Conservation (phyloP, 1,284 basidiomycete genomes). For the Pseudozyma sp. region DNA sequence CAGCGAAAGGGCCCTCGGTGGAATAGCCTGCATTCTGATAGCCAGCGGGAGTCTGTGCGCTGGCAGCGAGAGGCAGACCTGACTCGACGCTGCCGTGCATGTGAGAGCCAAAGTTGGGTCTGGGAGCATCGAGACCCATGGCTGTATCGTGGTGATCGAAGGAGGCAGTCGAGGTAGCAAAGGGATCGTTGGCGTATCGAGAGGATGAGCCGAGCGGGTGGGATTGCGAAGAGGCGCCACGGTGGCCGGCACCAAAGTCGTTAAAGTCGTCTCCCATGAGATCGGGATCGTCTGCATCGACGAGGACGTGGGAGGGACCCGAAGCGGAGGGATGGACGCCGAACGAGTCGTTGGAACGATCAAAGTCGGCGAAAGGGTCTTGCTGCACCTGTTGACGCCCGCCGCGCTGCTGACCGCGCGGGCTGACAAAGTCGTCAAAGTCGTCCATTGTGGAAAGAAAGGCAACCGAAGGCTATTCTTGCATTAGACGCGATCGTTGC, state of each 20-base stretch:
- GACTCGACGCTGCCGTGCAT: conserved; percentile 47
- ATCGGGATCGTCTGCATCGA: conserved; percentile 63
- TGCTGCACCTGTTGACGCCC: conserved; percentile 9
- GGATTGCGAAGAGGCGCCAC: conserved; percentile 14
- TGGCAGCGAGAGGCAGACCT: conserved; percentile 50
- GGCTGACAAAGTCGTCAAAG: conserved; percentile 59
- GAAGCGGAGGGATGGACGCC: conserved; percentile 18
- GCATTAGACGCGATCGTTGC: conserved; percentile 6
- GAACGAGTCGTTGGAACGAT: conserved; percentile 36
- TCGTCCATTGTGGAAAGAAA: conserved; percentile 49
- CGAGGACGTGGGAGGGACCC: conserved; percentile 59
- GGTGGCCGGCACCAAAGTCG: conserved; percentile 32
- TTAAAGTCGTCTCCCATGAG: conserved; percentile 59
- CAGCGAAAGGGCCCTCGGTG: conserved; percentile 52
- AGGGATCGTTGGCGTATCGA: conserved; percentile 24
- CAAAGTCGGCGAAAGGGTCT: conserved; percentile 37
- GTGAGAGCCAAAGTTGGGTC: conserved; percentile 34
- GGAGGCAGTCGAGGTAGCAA: conserved; percentile 29
- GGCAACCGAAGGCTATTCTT: neutral
- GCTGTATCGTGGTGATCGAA: conserved; percentile 42
- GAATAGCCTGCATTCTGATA: conserved; percentile 33
- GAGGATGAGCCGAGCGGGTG: conserved; percentile 30
- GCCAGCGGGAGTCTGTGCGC: conserved; percentile 50
- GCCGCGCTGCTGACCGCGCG: conserved; percentile 11
- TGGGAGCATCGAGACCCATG: conserved; percentile 45